Percentiles rank a stretch among this genome's conserved stretches.
These are phyloP conservation scores for Iodosphaeria phyllophila DNA, from an alignment of 2,329 filamentous ascomycete species.

Conservation along the genomic window DNA sequence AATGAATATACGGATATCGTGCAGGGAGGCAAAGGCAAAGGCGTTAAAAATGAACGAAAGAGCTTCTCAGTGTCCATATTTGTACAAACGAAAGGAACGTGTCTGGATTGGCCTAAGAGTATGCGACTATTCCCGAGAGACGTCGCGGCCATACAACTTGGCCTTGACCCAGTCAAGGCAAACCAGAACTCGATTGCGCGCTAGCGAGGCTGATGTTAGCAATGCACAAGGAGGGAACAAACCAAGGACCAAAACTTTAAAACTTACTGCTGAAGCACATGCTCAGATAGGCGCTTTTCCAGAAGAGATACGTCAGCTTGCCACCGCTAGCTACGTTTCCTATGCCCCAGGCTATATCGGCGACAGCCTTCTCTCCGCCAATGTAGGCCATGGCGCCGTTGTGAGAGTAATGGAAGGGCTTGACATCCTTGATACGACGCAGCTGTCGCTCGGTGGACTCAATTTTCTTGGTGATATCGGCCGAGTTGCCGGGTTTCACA, in stretches of 20 bases:
- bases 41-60: too few relatives aligned
- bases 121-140: constrained; percentile 76
- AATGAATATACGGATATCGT: too few relatives aligned
- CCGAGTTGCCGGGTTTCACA: constrained; percentile 43
- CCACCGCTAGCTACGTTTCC: constrained; percentile 91
- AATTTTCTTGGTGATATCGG: constrained; percentile 55
- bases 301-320: constrained; percentile 92
- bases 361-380: constrained; percentile 92
- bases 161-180: constrained; percentile 93
- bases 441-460: constrained; percentile 74
- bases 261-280: constrained; percentile 99
- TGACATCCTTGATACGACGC: constrained; percentile 79
- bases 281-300: constrained; percentile 92
- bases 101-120: too few relatives aligned
- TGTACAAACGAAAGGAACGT: constrained; percentile 1
- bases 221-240: not conserved
- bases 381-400: constrained; percentile 96
- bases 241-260: too few relatives aligned
- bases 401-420: constrained; percentile 96
- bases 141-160: constrained; percentile 88
- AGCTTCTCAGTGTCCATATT: too few relatives aligned
- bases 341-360: constrained; percentile 92
- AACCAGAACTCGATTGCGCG: constrained; percentile 86
- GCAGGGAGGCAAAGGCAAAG: too few relatives aligned
- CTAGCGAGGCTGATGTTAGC: constrained; percentile 21